These are phyloP conservation scores for Grammothele lineata DNA, from an alignment of 768 basidiomycete species.

Conservation along the genomic window DNA sequence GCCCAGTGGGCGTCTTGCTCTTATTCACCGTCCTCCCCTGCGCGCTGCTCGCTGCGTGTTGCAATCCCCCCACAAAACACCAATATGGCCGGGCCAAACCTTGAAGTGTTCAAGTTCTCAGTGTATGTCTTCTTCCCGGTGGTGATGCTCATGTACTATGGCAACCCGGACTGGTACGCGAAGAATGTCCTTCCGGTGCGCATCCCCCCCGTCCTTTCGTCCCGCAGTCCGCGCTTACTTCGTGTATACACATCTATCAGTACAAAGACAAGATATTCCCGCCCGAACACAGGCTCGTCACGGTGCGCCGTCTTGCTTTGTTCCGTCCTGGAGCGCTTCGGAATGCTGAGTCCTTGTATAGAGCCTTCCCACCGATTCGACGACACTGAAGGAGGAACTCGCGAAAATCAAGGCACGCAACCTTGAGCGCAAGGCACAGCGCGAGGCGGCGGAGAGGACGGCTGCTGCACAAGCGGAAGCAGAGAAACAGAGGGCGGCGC, in stretches of 20 bases:
- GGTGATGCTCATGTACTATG: conserved; percentile 75
- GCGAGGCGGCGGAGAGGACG: conserved; percentile 25
- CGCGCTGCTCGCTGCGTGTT: no score
- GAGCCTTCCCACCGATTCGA: conserved; percentile 64
- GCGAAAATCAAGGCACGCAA: conserved; percentile 67
- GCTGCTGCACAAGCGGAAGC: conserved; percentile 1
- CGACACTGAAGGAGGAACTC: conserved; percentile 61
- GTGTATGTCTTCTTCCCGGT: conserved; percentile 85
- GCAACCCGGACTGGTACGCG: conserved; percentile 85
- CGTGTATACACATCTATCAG: conserved; percentile 30
- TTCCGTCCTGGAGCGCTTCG: no score
- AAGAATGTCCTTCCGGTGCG: conserved; percentile 72
- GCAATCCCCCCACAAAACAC: no score
- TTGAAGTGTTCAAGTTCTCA: conserved; percentile 89
- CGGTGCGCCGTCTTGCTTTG: conserved; percentile 38
- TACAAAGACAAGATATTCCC: conserved; percentile 74
- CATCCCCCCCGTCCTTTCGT: neutral
- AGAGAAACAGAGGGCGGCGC: conserved; percentile 3
- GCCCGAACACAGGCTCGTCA: conserved; percentile 48
- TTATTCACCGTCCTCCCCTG: no score
- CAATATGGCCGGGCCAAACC: conserved; percentile 70
- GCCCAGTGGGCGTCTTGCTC: no score
- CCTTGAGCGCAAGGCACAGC: conserved; percentile 39
- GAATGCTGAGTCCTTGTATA: conserved; percentile 21
- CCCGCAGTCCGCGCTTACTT: neutral